Conservation (phyloP, 1,284 basidiomycete genomes). For the Cutaneotrichosporon cavernicola region DNA sequence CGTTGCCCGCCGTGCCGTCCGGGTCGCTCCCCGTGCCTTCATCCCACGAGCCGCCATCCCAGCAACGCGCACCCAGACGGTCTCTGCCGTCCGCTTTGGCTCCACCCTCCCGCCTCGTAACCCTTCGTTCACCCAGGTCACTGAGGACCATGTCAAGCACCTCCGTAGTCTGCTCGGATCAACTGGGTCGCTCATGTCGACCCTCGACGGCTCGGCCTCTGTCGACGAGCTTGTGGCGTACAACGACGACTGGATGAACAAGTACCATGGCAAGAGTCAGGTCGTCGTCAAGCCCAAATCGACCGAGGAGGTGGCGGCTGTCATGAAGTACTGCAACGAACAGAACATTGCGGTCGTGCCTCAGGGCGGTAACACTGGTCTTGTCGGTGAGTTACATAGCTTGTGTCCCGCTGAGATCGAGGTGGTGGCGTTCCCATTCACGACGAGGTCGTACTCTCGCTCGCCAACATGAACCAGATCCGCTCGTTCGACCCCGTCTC, state of each 20-base stretch:
- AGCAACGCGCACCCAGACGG: constrained; percentile 6
- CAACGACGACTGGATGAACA: constrained; percentile 98
- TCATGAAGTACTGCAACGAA: constrained; percentile 80
- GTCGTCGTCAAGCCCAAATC: constrained; percentile 88
- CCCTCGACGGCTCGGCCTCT: constrained; percentile 51
- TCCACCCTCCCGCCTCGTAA: constrained; percentile 49
- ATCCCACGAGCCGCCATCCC: not conserved
- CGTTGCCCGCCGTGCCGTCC: constrained; percentile 12
- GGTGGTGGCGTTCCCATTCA: constrained; percentile 90
- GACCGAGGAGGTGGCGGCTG: constrained; percentile 80
- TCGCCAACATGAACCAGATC: constrained; percentile 79
- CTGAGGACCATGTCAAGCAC: constrained; percentile 54
- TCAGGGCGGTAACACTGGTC: constrained; percentile 97
- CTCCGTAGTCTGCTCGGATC: constrained; percentile 56
- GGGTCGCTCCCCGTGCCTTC: constrained; percentile 13
- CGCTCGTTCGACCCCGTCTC: constrained; percentile 91
- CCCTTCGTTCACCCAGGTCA: constrained; percentile 53
- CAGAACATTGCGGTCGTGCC: constrained; percentile 83
- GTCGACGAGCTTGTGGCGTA: constrained; percentile 71
- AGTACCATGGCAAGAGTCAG: constrained; percentile 79
- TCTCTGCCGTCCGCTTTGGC: constrained; percentile 29
- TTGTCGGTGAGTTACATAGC: constrained; percentile 62
- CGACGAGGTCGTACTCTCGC: constrained; percentile 84
- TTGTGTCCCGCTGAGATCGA: constrained; percentile 2
- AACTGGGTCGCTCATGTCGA: constrained; percentile 55